phyloP scores from a whole-genome alignment of 2,329 filamentous ascomycete genomes.

The Aphanoascus verrucosus region DNA sequence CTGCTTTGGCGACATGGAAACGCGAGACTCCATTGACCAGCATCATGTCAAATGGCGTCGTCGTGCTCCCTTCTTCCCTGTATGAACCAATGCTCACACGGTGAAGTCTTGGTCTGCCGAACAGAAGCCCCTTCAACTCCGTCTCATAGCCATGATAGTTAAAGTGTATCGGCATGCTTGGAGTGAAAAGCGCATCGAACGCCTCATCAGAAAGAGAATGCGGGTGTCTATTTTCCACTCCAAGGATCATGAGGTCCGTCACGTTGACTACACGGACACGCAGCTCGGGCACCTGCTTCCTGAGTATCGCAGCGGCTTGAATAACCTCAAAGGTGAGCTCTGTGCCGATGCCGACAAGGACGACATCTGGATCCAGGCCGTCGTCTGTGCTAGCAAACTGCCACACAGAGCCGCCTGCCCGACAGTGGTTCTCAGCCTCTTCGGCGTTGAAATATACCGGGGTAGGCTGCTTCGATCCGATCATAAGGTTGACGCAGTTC shows the following conservation, averaged over 20 bases:
- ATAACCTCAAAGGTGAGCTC: slow-evolving; percentile 57
- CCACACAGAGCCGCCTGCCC: slow-evolving; percentile 50
- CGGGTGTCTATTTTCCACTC: slow-evolving; percentile 46
- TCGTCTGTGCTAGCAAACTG: slow-evolving; percentile 50
- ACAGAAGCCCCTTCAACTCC: slow-evolving; percentile 52
- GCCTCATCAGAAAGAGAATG: slow-evolving; percentile 45
- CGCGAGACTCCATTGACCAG: slow-evolving; percentile 50
- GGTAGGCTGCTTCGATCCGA: slow-evolving; percentile 56
- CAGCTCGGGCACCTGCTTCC: slow-evolving; percentile 41
- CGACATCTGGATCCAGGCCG: slow-evolving; percentile 50
- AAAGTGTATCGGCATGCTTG: slow-evolving; percentile 47
- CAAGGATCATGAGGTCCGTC: slow-evolving; percentile 55
- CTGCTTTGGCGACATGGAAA: slow-evolving; percentile 49
- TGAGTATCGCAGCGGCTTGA: slow-evolving; percentile 48
- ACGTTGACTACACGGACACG: slow-evolving; percentile 55
- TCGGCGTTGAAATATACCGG: slow-evolving; percentile 48
- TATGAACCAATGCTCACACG: slow-evolving; percentile 50
- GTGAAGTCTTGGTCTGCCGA: slow-evolving; percentile 44
- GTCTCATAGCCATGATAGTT: slow-evolving; percentile 57
- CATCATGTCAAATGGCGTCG: slow-evolving; percentile 62
- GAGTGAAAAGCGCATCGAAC: slow-evolving; percentile 49
- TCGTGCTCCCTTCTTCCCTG: slow-evolving; percentile 55
- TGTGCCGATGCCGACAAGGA: slow-evolving; percentile 54
- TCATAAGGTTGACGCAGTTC: slow-evolving; percentile 58
- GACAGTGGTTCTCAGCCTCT: slow-evolving; percentile 53